These are phyloP conservation scores for Escovopsis weberi DNA, from an alignment of 2,329 filamentous ascomycete genomes.

Conservation along the genomic window DNA sequence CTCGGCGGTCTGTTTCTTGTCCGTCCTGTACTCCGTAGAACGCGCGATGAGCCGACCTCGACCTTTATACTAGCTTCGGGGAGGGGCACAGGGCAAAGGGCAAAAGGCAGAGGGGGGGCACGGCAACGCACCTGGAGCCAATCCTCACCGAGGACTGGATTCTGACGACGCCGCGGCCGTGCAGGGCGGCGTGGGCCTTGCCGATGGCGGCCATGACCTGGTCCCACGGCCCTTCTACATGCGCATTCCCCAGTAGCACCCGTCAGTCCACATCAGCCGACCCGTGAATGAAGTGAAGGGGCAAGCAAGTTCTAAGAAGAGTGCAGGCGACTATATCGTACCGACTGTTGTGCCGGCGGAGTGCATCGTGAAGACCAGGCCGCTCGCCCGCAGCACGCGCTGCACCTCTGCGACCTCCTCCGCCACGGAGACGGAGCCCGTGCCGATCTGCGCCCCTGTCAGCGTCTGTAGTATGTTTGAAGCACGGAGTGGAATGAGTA, in stretches of 20 bases:
- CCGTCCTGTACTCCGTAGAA: constrained; percentile 43
- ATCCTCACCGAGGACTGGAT: constrained; percentile 84
- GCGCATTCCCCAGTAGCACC: too few species aligned
- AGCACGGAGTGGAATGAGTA: too few species aligned
- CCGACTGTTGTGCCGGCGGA: constrained; percentile 86
- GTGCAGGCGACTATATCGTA: constrained; percentile 21
- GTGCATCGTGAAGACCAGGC: constrained; percentile 78
- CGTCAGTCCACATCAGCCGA: too few species aligned
- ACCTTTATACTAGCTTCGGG: not conserved
- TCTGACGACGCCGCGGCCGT: constrained; percentile 60
- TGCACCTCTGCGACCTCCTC: constrained; percentile 83
- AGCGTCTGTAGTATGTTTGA: not conserved
- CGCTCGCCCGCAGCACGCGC: constrained; percentile 65
- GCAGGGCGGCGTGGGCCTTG: constrained; percentile 69
- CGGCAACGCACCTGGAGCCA: constrained; percentile 51
- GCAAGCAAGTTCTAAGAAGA: not conserved
- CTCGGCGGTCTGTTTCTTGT: constrained; percentile 68
- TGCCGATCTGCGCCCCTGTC: constrained; percentile 50
- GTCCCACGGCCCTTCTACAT: constrained; percentile 84
- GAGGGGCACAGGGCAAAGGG: not conserved
- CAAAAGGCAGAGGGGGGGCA: too few species aligned
- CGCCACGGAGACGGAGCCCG: constrained; percentile 58
- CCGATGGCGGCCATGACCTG: constrained; percentile 73
- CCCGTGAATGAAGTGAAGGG: too few species aligned
- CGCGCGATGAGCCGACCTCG: not conserved